Evolutionary conservation across 768 basidiomycete genomes (phyloP).

Genomic region (Tricholoma terreum): DNA sequence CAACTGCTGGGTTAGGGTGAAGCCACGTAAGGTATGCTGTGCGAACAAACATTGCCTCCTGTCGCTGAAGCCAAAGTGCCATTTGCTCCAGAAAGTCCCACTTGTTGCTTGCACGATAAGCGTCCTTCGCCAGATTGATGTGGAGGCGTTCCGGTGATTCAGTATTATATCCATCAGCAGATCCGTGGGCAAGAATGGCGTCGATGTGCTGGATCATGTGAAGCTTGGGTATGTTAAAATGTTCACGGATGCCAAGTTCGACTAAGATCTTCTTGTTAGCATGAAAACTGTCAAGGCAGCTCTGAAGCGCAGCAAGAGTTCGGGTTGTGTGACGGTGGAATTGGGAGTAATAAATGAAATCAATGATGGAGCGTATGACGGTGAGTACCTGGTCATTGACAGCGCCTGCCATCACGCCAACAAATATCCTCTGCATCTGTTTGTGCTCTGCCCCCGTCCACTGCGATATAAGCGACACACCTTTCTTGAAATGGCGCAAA

Average conservation of each 20-base stretch:
- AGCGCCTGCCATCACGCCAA: neutral
- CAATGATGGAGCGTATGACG: neutral
- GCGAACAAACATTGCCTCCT: slow-evolving; percentile 35
- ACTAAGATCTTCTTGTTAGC: slow-evolving; percentile 29
- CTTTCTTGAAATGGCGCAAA: no score
- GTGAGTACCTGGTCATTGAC: neutral
- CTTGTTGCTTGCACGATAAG: no score
- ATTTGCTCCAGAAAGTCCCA: slow-evolving; percentile 32
- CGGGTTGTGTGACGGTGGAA: no score
- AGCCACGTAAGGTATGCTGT: no score
- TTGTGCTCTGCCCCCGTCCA: neutral
- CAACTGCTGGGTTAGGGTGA: no score
- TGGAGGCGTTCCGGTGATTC: no score
- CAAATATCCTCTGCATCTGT: no score
- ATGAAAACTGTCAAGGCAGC: slow-evolving; percentile 26
- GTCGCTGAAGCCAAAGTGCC: slow-evolving; percentile 32
- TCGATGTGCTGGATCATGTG: slow-evolving; percentile 32
- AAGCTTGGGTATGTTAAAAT: slow-evolving; percentile 41
- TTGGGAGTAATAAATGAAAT: no score
- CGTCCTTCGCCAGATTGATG: no score
- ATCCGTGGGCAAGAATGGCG: slow-evolving; percentile 21
- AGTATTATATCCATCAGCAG: no score
- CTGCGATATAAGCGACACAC: neutral
- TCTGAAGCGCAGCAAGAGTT: slow-evolving; percentile 23
- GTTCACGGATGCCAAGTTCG: slow-evolving; percentile 19